phyloP scores from a whole-genome alignment of 1,284 basidiomycete species.

The Leucoagaricus sp. region DNA sequence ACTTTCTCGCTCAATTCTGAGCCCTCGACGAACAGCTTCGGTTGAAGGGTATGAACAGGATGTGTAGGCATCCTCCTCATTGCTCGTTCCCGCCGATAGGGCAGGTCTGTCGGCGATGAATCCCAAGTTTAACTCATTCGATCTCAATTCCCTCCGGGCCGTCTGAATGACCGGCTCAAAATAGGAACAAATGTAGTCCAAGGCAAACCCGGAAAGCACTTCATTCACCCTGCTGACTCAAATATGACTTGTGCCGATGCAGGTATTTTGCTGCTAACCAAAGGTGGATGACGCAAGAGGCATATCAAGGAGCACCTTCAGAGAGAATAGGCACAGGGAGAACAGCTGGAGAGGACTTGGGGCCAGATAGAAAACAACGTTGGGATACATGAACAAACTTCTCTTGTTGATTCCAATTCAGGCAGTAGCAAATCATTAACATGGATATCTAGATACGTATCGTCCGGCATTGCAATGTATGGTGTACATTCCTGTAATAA shows the following conservation, averaged over 20 bases:
- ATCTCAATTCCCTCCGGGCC: slow-evolving; percentile 24
- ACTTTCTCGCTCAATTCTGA: no score
- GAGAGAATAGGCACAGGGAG: no score
- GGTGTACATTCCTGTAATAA: background rate
- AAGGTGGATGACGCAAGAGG: slow-evolving; percentile 27
- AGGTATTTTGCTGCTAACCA: slow-evolving; percentile 52
- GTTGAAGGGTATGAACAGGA: no score
- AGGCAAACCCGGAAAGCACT: slow-evolving; percentile 56
- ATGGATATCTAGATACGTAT: slow-evolving; percentile 6
- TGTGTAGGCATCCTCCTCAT: no score
- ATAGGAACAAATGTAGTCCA: slow-evolving; percentile 36
- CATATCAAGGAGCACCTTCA: slow-evolving; percentile 19
- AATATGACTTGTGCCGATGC: slow-evolving; percentile 67
- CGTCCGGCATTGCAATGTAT: background rate
- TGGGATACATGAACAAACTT: slow-evolving; percentile 1
- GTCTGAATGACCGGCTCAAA: slow-evolving; percentile 18
- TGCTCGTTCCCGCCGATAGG: no score
- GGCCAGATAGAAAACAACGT: no score
- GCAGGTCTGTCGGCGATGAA: slow-evolving; percentile 11
- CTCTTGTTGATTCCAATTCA: slow-evolving; percentile 9
- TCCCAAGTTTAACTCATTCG: background rate
- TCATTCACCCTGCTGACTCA: slow-evolving; percentile 62
- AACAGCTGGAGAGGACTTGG: no score
- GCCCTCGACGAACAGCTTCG: no score
- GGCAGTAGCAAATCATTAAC: slow-evolving; percentile 4